phyloP scores from a whole-genome alignment of 179 eudicot species.

The Camellia oleifera region DNA sequence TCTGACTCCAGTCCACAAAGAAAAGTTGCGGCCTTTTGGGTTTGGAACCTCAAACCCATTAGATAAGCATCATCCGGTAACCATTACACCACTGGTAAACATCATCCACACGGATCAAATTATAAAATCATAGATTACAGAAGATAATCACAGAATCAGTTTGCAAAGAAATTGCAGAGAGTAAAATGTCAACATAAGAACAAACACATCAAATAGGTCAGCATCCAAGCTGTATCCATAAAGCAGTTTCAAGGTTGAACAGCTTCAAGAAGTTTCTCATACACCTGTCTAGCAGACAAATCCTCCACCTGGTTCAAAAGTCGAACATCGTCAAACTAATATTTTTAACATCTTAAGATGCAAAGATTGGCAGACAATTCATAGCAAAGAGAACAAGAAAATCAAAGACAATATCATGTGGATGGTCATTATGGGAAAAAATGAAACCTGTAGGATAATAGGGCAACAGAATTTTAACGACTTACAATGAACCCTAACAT shows the following conservation, averaged over 20 bases:
- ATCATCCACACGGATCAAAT: not conserved
- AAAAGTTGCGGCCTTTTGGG: too few relatives aligned
- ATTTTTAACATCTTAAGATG: not conserved
- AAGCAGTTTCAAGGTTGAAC: slow-evolving; percentile 44
- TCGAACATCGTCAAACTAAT: not conserved
- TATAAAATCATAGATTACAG: too few relatives aligned
- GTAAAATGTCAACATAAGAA: not conserved
- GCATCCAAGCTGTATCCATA: not conserved
- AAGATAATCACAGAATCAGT: not conserved
- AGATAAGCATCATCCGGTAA: too few relatives aligned
- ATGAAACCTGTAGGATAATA: not conserved
- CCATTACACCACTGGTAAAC: too few relatives aligned
- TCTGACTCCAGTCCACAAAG: too few relatives aligned
- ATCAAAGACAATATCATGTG: not conserved
- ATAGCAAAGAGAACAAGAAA: not conserved
- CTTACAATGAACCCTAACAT: not conserved
- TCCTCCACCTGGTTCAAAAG: slow-evolving; percentile 48
- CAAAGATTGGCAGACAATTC: not conserved
- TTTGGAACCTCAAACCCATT: too few relatives aligned
- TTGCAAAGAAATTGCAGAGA: not conserved
- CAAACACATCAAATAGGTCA: not conserved
- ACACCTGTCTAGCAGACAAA: slow-evolving; percentile 53
- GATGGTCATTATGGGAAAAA: not conserved
- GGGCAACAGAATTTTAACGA: not conserved
- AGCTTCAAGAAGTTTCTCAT: slow-evolving; percentile 59